Base-by-base conservation (phyloP, 73 alveolate species). In the Paramecium caudatum region DNA sequence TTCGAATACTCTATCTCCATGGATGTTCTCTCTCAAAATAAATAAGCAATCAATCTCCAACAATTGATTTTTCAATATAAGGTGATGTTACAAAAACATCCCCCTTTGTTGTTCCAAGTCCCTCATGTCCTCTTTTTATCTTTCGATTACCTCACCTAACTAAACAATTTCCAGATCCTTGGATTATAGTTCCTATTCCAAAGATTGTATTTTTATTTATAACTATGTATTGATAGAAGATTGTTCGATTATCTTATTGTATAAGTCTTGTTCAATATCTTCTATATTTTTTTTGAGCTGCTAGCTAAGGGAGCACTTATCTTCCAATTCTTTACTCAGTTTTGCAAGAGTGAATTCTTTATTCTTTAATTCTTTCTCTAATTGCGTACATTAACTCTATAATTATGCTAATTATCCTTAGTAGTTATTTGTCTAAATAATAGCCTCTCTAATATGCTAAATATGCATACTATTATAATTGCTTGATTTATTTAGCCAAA, bases 251-350 rank as follows among this genome's bases (percentile, higher is more conserved):
- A 74, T 39, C 43, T 43, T 74, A 41, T 74, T 74, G 12, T 74
- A 45, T 45, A 74, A 41, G 19, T 74, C 88, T 74, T 43, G 10
- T 74, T 74, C 88, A 41, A 74, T 41, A 74, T 74, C 88, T n/a
- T 74, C 47, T 9, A 74, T 37, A 27, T 74, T 74, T 21, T 74
- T 27, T 74, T 45, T 39, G 36, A 74, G 34, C 7, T 74, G 7
- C 25, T 32, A 21, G 43, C 19, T 74, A 13, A 74, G 17, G 3
- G 7, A 15, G 12, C 43, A 17, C 4, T 45, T 47, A 5, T 74
- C 88, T 41, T 74, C 88, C 8, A 36, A 27, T 25, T 74, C 88
- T 43, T 74, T 74, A 10, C 55, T 45, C 4, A 74, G 23, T 74
- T 37, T 45, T 17, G 13, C 68, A 13, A 12, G 7, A 16, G 21